A percentile compares a stretch with the other conserved stretches of the same genome.
Conservation (phyloP, 805 yeast genomes). For the Kodamaea restingae region DNA sequence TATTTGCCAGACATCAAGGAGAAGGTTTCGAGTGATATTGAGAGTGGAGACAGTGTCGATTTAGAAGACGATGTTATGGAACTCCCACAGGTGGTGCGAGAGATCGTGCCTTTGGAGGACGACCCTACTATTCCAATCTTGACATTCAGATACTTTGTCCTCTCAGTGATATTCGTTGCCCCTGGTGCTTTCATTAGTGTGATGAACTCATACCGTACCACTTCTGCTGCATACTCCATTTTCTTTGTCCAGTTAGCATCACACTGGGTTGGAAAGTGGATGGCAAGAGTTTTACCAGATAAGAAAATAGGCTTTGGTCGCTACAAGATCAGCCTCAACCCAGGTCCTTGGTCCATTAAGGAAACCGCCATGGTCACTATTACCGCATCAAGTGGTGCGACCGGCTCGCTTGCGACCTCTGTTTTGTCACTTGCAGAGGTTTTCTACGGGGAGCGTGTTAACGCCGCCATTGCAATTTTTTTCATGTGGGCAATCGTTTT, state of each 20-base stretch:
- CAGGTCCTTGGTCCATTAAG: constrained; percentile 53
- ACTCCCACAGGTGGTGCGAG: constrained; percentile 28
- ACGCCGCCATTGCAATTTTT: constrained; percentile 23
- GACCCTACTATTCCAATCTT: constrained; percentile 23
- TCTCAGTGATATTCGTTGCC: constrained; percentile 30
- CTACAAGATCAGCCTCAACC: constrained; percentile 37
- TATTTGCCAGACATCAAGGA: constrained; percentile 10
- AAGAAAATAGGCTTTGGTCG: constrained; percentile 18
- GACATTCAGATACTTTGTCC: constrained; percentile 33
- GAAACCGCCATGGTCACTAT: constrained; percentile 50
- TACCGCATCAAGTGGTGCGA: constrained; percentile 49
- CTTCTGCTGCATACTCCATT: constrained; percentile 47
- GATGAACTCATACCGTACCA: constrained; percentile 32
- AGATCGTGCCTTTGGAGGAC: constrained; percentile 26
- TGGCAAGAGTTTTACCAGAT: constrained; percentile 40
- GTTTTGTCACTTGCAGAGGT: constrained; percentile 45
- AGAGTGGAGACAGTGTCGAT: constrained; percentile 3
- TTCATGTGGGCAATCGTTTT: constrained; percentile 26
- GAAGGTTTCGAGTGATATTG: constrained; percentile 7
- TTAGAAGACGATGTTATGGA: constrained; percentile 20
- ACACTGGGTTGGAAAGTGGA: constrained; percentile 44
- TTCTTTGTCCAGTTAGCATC: constrained; percentile 48
- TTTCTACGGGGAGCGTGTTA: constrained; percentile 35
- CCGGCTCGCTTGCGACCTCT: constrained; percentile 47
- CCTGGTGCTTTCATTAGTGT: constrained; percentile 41